Evolutionary conservation across 192 early-diverging fungal genomes (phyloP).

Genomic region (Coemansia asiatica): DNA sequence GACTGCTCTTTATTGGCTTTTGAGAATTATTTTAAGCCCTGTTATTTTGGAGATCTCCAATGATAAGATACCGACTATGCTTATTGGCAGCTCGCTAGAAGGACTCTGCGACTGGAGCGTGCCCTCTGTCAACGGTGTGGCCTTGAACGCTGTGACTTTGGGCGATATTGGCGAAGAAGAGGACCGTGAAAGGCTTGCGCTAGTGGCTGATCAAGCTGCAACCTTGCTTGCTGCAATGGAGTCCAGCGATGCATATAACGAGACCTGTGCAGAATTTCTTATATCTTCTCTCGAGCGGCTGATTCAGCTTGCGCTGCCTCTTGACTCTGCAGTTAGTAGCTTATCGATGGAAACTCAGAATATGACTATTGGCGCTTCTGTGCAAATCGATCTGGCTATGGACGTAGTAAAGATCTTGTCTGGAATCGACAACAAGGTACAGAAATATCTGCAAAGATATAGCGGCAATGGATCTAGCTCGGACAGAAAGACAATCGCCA

Average conservation of each 20-base stretch:
- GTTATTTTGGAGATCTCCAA: neutral
- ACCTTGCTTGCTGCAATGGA: constrained; percentile 2
- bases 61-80: constrained; percentile 3
- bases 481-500: neutral
- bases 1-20: constrained; percentile 4
- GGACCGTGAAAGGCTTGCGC: constrained; percentile 27
- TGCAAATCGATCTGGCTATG: constrained; percentile 23
- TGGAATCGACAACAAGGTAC: constrained; percentile 12
- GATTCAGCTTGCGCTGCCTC: constrained; percentile 29
- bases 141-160: constrained; percentile 14
- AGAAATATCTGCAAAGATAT: constrained; percentile 14
- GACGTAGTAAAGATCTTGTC: constrained; percentile 9
- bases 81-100: constrained; percentile 27
- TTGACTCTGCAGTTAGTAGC: constrained; percentile 7
- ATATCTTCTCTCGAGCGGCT: constrained; percentile 31
- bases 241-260: neutral
- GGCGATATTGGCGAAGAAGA: constrained; percentile 11
- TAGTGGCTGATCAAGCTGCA: constrained; percentile 22
- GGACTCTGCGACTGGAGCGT: constrained; percentile 22
- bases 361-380: constrained; percentile 4
- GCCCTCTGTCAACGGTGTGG: neutral
- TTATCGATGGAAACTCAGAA: constrained; percentile 9
- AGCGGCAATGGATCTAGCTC: neutral
- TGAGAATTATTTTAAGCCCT: constrained; percentile 3
- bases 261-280: constrained; percentile 30